phyloP scores from a whole-genome alignment of 192 early-diverging fungal genomes.

The Nowakowskiella sp. region DNA sequence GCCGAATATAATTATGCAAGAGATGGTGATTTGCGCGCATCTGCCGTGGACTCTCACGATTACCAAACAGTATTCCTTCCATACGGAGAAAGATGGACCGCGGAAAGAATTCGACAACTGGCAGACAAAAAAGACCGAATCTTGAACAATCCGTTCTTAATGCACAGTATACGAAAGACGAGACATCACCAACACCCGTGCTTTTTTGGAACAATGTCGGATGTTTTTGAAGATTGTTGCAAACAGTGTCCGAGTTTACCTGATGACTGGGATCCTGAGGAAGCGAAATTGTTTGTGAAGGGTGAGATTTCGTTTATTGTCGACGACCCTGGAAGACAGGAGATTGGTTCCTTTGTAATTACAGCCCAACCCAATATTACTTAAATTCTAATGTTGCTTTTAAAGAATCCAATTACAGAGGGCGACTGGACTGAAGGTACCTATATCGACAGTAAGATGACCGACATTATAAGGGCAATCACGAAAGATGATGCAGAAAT shows the following conservation, averaged over 20 bases:
- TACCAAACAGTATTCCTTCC: slow-evolving; percentile 21
- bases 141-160: slow-evolving; percentile 20
- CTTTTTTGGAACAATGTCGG: slow-evolving; percentile 20
- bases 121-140: slow-evolving; percentile 18
- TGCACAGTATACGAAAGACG: slow-evolving; percentile 2
- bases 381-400: not conserved
- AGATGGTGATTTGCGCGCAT: slow-evolving; percentile 4
- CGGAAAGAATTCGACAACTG: slow-evolving; percentile 4
- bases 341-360: slow-evolving; percentile 19
- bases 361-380: not conserved
- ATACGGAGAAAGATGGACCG: slow-evolving; percentile 19
- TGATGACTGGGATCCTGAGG: slow-evolving; percentile 15
- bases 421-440: slow-evolving; percentile 20
- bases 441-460: slow-evolving; percentile 3
- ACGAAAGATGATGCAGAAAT: slow-evolving; percentile 3
- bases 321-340: slow-evolving; percentile 23
- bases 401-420: slow-evolving; percentile 25
- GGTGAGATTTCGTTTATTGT: slow-evolving; percentile 16
- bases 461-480: slow-evolving; percentile 5
- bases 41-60: slow-evolving; percentile 18
- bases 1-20: not conserved
- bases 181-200: slow-evolving; percentile 21
- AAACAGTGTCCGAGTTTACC: slow-evolving; percentile 15
- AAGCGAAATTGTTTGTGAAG: slow-evolving; percentile 7
- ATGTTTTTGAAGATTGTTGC: slow-evolving; percentile 21